These are phyloP conservation scores for Amaranthus cruentus DNA, from an alignment of 148 eudicot species.

Conservation along the genomic window DNA sequence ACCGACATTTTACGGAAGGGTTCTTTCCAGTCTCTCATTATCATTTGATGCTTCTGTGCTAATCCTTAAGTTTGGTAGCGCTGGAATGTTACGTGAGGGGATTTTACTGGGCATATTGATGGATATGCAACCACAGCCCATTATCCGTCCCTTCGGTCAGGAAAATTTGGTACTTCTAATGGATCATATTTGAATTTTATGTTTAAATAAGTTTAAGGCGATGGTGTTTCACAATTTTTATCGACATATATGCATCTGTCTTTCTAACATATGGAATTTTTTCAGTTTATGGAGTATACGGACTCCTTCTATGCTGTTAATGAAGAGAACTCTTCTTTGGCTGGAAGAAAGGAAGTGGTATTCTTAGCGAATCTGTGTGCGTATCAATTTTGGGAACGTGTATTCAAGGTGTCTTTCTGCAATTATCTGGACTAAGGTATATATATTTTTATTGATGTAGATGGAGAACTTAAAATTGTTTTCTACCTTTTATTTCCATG, in stretches of 20 bases:
- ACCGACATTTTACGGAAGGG: conserved; percentile 83
- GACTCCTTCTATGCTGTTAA: conserved; percentile 48
- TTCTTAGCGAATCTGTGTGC: conserved; percentile 68
- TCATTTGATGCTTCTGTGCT: conserved; percentile 85
- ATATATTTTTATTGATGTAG: neutral
- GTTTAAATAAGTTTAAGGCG: neutral
- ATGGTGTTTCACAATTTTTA: neutral
- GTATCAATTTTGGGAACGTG: conserved; percentile 85
- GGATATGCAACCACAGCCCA: conserved; percentile 86
- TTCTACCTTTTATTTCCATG: conserved; percentile 19
- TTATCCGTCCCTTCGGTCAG: conserved; percentile 79
- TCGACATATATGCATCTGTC: conserved; percentile 3
- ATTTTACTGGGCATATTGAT: conserved; percentile 78
- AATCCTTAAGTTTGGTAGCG: conserved; percentile 66
- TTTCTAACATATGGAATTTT: neutral
- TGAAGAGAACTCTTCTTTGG: conserved; percentile 32
- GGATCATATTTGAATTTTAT: neutral
- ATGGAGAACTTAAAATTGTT: neutral
- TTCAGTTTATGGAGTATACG: conserved; percentile 54
- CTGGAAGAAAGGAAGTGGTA: conserved; percentile 60
- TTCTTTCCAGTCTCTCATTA: conserved; percentile 72
- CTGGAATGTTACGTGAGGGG: conserved; percentile 87
- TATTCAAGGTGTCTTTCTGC: conserved; percentile 49
- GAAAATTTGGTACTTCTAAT: conserved; percentile 49
- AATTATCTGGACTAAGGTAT: neutral